Base-by-base conservation (phyloP, 148 eudicot species). In the Heliamphora exappendiculata region DNA sequence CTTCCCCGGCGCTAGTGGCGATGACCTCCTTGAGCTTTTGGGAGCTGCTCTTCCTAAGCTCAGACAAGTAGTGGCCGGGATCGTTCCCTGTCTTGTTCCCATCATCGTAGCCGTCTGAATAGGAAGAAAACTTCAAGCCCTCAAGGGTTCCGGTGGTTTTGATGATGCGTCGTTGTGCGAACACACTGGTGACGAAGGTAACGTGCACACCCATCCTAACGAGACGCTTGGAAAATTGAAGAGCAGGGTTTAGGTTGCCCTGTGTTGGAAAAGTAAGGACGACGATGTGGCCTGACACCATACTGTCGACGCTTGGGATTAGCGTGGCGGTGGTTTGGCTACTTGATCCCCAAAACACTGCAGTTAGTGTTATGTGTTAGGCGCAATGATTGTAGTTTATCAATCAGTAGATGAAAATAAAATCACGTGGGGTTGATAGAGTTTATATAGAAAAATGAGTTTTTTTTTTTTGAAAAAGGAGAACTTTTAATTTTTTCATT, bases 171-270 rank as follows among this genome's bases (percentile, higher is more conserved):
- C 69, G 67, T n/a, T 54, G 47, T n/a, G 79, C 91, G 2, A 79
- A 88, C 33, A 75, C 29, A 5, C 75, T 75, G 0, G 91, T 86
- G 51, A 78, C 64, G 1, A 90, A 79, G 81, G 91, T 86, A 41
- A 90, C 90, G 13, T 72, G 4, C 5, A 81, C 77, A 50, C 88
- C 86, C 13, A 75, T 29, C 0, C 59, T 24, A 10, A 85, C 54
- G 22, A 90, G 87, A 0, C 74, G 72, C 70, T 79, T 84, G 0
- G 87, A 82, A 36, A 90, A 86, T 13, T 82, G 87, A 20, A 90
- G 75, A 70, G 85, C 63, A 8, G 94, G 94, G 77, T 90, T 90
- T 37, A 88, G 79, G 78, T 83, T 87, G 55, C 94, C 88, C 64
- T 86, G 94, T 0, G 84, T 76, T 0, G 88, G 90, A 60, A 39